Percentiles rank a stretch among this genome's conserved stretches.
These are phyloP conservation scores for Metschnikowia continentalis DNA, from an alignment of 805 yeast species.

Conservation along the genomic window DNA sequence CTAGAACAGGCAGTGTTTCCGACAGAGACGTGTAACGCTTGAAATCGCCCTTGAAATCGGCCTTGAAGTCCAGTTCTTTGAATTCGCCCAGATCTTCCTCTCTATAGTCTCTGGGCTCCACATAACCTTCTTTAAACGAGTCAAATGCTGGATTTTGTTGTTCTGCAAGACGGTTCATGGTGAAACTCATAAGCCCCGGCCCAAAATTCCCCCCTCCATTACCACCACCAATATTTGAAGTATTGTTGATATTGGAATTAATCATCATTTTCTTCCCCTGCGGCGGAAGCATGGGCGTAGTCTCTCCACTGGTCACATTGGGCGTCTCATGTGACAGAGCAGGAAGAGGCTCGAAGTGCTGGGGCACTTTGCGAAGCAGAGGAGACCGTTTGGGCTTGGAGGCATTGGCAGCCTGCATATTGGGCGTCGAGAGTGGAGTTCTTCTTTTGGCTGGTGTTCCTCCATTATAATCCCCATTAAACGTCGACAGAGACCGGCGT, in stretches of 20 bases:
- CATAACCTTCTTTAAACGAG: background rate
- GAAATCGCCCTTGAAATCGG: too few relatives aligned
- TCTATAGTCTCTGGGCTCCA: too few relatives aligned
- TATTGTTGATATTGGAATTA: slow-evolving; percentile 6
- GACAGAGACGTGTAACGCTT: slow-evolving; percentile 12
- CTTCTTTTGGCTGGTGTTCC: slow-evolving; percentile 28
- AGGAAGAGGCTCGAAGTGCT: slow-evolving; percentile 19
- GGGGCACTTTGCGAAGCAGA: slow-evolving; percentile 17
- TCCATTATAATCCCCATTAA: slow-evolving; percentile 23
- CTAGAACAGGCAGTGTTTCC: slow-evolving; percentile 18
- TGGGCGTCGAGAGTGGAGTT: slow-evolving; percentile 45
- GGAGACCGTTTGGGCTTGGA: slow-evolving; percentile 35
- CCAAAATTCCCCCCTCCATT: slow-evolving; percentile 6
- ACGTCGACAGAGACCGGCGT: slow-evolving; percentile 31
- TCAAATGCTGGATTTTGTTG: slow-evolving; percentile 17
- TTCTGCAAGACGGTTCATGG: slow-evolving; percentile 43
- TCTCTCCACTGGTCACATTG: slow-evolving; percentile 6
- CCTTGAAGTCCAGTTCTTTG: background rate
- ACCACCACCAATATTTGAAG: background rate
- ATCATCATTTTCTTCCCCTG: slow-evolving; percentile 28
- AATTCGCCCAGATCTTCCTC: background rate
- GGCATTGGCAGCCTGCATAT: slow-evolving; percentile 23
- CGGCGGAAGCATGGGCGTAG: slow-evolving; percentile 38
- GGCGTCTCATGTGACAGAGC: slow-evolving; percentile 19
- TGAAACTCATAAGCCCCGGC: slow-evolving; percentile 43